A percentile compares a stretch with the other conserved stretches of the same genome.
Evolutionary conservation across 495 filamentous ascomycete species (phyloP).

Genomic region (Chaetomidium leptoderma): DNA sequence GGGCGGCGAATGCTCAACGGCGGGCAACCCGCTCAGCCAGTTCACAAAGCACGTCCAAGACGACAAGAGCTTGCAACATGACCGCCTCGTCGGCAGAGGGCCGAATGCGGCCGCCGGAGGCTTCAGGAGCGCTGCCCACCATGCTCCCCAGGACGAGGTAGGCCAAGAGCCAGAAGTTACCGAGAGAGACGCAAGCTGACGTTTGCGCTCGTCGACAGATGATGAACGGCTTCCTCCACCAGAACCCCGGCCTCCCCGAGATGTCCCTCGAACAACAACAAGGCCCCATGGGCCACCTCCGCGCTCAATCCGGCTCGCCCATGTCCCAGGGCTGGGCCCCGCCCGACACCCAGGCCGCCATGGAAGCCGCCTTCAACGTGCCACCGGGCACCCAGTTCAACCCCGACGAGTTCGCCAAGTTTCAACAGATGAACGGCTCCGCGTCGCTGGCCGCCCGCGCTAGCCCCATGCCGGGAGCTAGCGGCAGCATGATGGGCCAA

Average conservation of each 20-base stretch:
- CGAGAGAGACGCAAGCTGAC: background rate
- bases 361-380: constrained; percentile 74
- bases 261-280: constrained; percentile 41
- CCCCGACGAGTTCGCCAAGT: constrained; percentile 80
- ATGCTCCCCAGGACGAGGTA: constrained; percentile 47
- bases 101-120: constrained; percentile 44
- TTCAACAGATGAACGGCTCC: constrained; percentile 64
- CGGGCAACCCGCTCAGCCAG: constrained; percentile 91
- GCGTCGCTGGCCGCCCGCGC: constrained; percentile 23
- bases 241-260: constrained; percentile 49
- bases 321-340: constrained; percentile 48
- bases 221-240: constrained; percentile 89
- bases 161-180: background rate
- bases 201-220: constrained; percentile 52
- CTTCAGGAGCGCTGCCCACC: constrained; percentile 41
- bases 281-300: constrained; percentile 34
- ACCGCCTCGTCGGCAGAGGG: constrained; percentile 71
- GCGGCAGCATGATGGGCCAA: constrained; percentile 27
- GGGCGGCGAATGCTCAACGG: constrained; percentile 95
- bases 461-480: constrained; percentile 49
- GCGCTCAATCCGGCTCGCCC: constrained; percentile 26
- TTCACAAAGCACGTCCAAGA: constrained; percentile 92
- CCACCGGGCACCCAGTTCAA: constrained; percentile 61
- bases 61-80: constrained; percentile 89
- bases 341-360: constrained; percentile 61